Base-by-base conservation (phyloP, 257 asterid genomes). In the Thymus quinquecostatus region DNA sequence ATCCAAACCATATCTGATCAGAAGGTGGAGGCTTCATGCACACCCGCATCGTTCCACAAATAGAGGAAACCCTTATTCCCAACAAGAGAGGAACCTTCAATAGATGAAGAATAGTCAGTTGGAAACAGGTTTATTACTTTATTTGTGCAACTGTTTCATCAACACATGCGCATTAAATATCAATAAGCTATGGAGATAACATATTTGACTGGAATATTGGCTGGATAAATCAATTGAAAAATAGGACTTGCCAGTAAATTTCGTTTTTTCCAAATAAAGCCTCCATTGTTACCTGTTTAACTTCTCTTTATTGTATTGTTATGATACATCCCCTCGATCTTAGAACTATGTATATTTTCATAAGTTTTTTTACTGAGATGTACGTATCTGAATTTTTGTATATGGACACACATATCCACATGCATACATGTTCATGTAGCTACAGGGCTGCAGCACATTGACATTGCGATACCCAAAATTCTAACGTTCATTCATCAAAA, bases 1-100 rank as follows among this genome's bases (percentile, higher is more conserved):
- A 94, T 59, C 92, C 96, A 80, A 84, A 83, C 99, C 99, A 94
- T 72, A 94, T 75, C 75, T 86, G 96, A 85, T 91, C 98, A 36
- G 99, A 94, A 80, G 99, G 99, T 51, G 99, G 99, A 48, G 99
- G 87, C 89, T 88, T 91, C 79, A 94, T 70, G 81, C 76, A 83
- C 58, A 94, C 60, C 57, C 91, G 82, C 78, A 91, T 48, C 44
- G 97, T 91, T 82, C 99, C 99, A 80, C 80, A 82, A 64, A 94
- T 79, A 63, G 95, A 86, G 76, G 99, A 84, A 71, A 94, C 79
- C 78, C 81, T 84, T 70, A 94, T 82, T 74, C 93, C 86, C 80
- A 94, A 53, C 10, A 97, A 73, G 75, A 94, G 83, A 71, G 98
- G 96, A 84, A 94, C 96, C 99, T 94, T 81, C 81, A 80, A 69